Conservation (phyloP, 2,329 filamentous ascomycete genomes). For the Cryoendolithus antarcticus region DNA sequence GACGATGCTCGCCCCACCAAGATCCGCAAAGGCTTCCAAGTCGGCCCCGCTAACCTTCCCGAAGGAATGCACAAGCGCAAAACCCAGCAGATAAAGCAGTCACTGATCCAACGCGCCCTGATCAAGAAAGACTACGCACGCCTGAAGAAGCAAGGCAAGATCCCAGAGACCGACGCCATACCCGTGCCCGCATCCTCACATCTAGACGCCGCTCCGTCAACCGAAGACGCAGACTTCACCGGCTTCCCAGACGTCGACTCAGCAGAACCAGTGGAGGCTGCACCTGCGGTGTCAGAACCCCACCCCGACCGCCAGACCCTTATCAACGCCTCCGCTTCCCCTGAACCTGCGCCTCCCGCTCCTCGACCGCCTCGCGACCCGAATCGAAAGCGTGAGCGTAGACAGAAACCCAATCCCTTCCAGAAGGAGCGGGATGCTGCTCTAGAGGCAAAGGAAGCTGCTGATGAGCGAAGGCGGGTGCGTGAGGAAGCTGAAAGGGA, state of each 20-base stretch:
- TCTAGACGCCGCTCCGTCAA: constrained; percentile 5
- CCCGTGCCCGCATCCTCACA: constrained; percentile 20
- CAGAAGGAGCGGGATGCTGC: constrained; percentile 34
- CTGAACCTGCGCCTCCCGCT: constrained; percentile 9
- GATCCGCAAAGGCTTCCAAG: constrained; percentile 60
- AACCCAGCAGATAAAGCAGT: constrained; percentile 82
- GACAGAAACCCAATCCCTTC: constrained; percentile 33
- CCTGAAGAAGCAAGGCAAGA: constrained; percentile 50
- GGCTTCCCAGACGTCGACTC: constrained; percentile 10
- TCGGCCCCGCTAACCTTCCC: constrained; percentile 81
- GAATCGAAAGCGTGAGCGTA: constrained; percentile 14
- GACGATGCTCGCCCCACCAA: constrained; percentile 28
- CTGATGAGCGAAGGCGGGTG: constrained; percentile 45
- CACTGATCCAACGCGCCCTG: constrained; percentile 84
- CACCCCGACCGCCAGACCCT: constrained; percentile 24
- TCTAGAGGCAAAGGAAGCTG: constrained; percentile 47
- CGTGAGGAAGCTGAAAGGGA: constrained; percentile 53
- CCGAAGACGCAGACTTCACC: constrained; percentile 5
- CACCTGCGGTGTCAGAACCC: constrained; percentile 34
- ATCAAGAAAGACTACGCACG: constrained; percentile 88
- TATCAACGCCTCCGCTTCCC: constrained; percentile 12
- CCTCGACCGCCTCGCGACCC: constrained; percentile 10
- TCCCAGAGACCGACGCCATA: constrained; percentile 14
- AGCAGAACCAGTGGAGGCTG: constrained; percentile 11
- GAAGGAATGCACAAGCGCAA: constrained; percentile 83